Conservation (phyloP, 164 flowering plant species). For the Protea cynaroides region DNA sequence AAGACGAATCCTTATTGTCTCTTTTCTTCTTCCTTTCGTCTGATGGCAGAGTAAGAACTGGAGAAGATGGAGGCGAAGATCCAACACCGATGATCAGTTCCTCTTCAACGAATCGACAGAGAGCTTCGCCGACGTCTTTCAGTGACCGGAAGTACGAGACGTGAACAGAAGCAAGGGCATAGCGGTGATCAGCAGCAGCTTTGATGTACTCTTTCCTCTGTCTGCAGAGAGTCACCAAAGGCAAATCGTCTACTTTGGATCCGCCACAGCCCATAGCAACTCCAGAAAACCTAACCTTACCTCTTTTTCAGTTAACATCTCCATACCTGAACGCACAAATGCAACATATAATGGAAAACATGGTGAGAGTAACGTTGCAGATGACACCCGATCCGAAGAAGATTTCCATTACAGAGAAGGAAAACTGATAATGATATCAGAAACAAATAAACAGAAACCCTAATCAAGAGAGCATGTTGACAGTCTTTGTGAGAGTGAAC, state of each 20-base stretch:
- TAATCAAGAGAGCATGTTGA: background rate
- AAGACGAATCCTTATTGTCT: conserved; percentile 22
- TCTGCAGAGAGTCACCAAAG: conserved; percentile 68
- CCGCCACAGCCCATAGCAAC: conserved; percentile 75
- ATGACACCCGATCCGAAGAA: background rate
- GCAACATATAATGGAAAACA: background rate
- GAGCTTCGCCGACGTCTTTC: conserved; percentile 63
- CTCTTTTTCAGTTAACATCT: background rate
- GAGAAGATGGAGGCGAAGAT: conserved; percentile 41
- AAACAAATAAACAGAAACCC: conserved; percentile 6
- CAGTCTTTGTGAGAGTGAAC: background rate
- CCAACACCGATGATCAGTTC: conserved; percentile 41
- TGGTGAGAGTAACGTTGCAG: background rate
- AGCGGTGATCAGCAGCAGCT: conserved; percentile 66
- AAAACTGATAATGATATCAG: background rate
- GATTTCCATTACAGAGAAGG: conserved; percentile 3
- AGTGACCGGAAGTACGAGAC: conserved; percentile 60
- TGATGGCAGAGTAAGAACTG: conserved; percentile 67
- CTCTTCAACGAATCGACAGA: conserved; percentile 64
- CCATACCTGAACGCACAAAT: conserved; percentile 7
- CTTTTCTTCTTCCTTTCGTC: conserved; percentile 37
- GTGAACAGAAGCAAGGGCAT: conserved; percentile 76
- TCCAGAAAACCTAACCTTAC: conserved; percentile 16
- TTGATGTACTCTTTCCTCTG: conserved; percentile 61
- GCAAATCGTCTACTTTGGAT: conserved; percentile 66